phyloP scores from a whole-genome alignment of 148 eudicot species.

The Tetragonia tetragonoides region DNA sequence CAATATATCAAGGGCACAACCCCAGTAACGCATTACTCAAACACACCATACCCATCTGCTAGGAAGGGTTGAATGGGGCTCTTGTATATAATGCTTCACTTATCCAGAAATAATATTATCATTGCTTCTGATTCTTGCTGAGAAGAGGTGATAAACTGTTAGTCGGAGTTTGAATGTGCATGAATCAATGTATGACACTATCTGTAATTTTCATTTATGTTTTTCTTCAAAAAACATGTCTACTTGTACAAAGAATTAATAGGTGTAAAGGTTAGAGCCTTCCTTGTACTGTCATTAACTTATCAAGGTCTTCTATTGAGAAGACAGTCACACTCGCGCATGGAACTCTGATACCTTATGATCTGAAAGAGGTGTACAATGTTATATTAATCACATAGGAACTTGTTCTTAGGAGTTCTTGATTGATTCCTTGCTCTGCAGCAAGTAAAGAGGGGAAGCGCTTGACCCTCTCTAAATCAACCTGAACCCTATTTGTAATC shows the following conservation, averaged over 20 bases:
- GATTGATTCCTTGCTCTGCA: background rate
- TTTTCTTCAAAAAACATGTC: background rate
- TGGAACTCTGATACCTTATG: background rate
- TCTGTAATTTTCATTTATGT: background rate
- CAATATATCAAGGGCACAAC: too few species aligned
- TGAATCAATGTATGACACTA: background rate
- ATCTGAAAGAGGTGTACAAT: background rate
- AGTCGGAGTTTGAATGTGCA: background rate
- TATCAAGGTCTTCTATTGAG: background rate
- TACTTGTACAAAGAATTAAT: background rate
- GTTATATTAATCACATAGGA: background rate
- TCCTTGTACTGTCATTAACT: background rate
- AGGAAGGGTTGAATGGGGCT: too few species aligned
- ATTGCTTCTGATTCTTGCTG: background rate
- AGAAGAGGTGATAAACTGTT: background rate
- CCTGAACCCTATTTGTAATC: background rate
- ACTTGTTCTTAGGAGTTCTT: background rate
- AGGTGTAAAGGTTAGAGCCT: background rate
- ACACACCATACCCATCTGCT: too few species aligned
- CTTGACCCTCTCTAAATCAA: background rate
- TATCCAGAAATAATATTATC: too few species aligned
- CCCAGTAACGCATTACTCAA: too few species aligned
- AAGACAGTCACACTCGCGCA: background rate
- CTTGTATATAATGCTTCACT: too few species aligned
- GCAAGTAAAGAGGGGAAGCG: background rate